Percentiles rank a stretch among this genome's conserved stretches.
phyloP scores from a whole-genome alignment of 2,329 filamentous ascomycete species.

The Aspergillus fischeri region DNA sequence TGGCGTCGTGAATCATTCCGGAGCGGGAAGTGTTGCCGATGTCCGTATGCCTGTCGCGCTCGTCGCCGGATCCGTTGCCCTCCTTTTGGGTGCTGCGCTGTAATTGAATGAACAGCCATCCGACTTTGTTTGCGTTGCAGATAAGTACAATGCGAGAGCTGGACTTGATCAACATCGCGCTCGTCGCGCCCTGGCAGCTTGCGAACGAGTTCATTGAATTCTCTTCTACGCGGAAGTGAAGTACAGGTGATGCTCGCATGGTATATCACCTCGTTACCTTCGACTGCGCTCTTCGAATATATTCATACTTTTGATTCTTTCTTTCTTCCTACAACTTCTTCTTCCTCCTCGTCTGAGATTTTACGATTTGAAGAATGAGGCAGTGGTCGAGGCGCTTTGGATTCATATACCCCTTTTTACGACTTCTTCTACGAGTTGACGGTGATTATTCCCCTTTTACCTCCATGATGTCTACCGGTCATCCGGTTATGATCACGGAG shows the following conservation, averaged over 20 bases:
- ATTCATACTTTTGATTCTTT: conserved; percentile 13
- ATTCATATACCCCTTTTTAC: conserved; percentile 19
- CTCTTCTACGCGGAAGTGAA: background rate
- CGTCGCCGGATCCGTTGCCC: conserved; percentile 35
- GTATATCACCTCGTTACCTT: conserved; percentile 14
- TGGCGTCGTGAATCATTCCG: conserved; percentile 8
- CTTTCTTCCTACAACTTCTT: conserved; percentile 19
- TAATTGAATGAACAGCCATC: background rate
- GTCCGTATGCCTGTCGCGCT: conserved; percentile 28
- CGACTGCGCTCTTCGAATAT: conserved; percentile 8
- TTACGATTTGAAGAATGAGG: conserved; percentile 3
- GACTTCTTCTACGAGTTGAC: conserved; percentile 31
- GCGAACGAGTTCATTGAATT: background rate
- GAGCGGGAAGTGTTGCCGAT: conserved; percentile 17
- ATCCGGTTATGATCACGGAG: background rate
- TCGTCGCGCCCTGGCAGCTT: background rate
- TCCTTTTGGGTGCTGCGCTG: conserved; percentile 27
- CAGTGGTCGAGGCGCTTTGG: conserved; percentile 16
- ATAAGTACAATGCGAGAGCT: background rate
- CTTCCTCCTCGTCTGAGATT: conserved; percentile 1
- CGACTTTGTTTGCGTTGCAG: background rate
- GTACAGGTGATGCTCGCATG: background rate
- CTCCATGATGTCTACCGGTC: conserved; percentile 1
- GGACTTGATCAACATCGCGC: background rate
- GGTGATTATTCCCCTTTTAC: conserved; percentile 16